Evolutionary conservation across 306 rosid species (phyloP).

Genomic region (Oemleria cerasiformis): DNA sequence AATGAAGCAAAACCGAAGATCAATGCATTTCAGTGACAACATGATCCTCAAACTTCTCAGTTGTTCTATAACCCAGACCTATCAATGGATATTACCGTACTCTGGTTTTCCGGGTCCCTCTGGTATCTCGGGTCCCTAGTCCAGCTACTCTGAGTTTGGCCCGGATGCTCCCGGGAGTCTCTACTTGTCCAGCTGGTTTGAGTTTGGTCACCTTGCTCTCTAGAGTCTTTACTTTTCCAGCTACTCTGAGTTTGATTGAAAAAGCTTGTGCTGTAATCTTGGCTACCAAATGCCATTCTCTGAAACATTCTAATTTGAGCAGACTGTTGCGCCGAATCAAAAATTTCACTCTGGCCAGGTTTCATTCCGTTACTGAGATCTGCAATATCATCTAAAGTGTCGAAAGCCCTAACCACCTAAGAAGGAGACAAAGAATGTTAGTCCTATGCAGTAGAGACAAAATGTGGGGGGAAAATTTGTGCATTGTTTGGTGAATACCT

Average conservation of each 20-base stretch:
- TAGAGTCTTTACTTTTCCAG: slow-evolving; percentile 46
- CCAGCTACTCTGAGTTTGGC: slow-evolving; percentile 56
- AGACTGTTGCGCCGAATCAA: slow-evolving; percentile 63
- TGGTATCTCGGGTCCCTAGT: slow-evolving; percentile 38
- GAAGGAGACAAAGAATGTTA: not conserved
- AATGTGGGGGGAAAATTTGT: not conserved
- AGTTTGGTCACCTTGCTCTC: slow-evolving; percentile 33
- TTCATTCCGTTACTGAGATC: slow-evolving; percentile 86
- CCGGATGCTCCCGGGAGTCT: slow-evolving; percentile 25
- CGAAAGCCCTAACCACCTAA: slow-evolving; percentile 93
- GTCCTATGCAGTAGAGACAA: slow-evolving; percentile 5
- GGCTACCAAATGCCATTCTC: slow-evolving; percentile 88
- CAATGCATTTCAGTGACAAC: not conserved
- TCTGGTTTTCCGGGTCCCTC: slow-evolving; percentile 36
- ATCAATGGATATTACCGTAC: slow-evolving; percentile 39
- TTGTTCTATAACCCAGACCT: slow-evolving; percentile 56
- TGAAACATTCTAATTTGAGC: slow-evolving; percentile 83
- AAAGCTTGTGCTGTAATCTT: slow-evolving; percentile 53
- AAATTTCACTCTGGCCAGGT: slow-evolving; percentile 83
- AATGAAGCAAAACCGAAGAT: not conserved
- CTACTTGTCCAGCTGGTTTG: slow-evolving; percentile 53
- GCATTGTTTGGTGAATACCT: slow-evolving; percentile 41
- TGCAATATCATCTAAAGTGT: slow-evolving; percentile 57
- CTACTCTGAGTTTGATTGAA: slow-evolving; percentile 62
- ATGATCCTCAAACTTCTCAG: slow-evolving; percentile 26